Evolutionary conservation across 495 filamentous ascomycete species (phyloP).

Genomic region (Chaetomidium leptoderma): DNA sequence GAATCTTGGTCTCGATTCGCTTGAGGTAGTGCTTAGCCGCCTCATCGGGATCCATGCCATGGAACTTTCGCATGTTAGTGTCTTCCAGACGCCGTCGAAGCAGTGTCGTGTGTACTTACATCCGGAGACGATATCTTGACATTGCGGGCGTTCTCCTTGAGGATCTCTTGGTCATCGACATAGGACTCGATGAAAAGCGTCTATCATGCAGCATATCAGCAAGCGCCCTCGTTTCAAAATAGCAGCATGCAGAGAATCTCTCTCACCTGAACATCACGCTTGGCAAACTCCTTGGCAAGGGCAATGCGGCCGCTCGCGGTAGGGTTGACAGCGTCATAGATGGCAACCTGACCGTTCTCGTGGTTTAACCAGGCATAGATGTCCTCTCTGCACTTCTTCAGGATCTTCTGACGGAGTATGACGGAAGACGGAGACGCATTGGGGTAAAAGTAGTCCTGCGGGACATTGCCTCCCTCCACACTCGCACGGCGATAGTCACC

Average conservation of each 20-base stretch:
- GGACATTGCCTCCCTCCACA: constrained; percentile 80
- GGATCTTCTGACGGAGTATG: constrained; percentile 88
- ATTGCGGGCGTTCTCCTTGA: constrained; percentile 92
- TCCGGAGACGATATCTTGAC: constrained; percentile 99
- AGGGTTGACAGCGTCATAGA: constrained; percentile 98
- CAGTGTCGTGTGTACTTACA: constrained; percentile 41
- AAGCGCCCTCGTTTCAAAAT: neutral
- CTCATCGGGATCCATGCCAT: constrained; percentile 84
- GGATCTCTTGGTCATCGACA: constrained; percentile 87
- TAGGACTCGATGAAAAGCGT: constrained; percentile 95
- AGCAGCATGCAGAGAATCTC: neutral
- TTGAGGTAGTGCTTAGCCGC: constrained; percentile 86
- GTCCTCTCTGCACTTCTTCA: constrained; percentile 95
- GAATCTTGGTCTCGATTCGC: constrained; percentile 86
- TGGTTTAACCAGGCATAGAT: constrained; percentile 94
- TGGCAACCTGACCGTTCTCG: constrained; percentile 96
- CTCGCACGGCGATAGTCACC: constrained; percentile 94
- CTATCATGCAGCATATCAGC: constrained; percentile 38
- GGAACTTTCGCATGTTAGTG: constrained; percentile 57
- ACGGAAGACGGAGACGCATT: constrained; percentile 87
- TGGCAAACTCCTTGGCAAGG: constrained; percentile 91
- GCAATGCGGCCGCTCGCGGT: constrained; percentile 76
- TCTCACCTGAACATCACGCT: constrained; percentile 83
- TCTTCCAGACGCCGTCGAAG: neutral
- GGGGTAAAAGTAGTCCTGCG: constrained; percentile 96